Conservation (phyloP, 495 filamentous ascomycete species). For the Polyplosphaeria fusca region DNA sequence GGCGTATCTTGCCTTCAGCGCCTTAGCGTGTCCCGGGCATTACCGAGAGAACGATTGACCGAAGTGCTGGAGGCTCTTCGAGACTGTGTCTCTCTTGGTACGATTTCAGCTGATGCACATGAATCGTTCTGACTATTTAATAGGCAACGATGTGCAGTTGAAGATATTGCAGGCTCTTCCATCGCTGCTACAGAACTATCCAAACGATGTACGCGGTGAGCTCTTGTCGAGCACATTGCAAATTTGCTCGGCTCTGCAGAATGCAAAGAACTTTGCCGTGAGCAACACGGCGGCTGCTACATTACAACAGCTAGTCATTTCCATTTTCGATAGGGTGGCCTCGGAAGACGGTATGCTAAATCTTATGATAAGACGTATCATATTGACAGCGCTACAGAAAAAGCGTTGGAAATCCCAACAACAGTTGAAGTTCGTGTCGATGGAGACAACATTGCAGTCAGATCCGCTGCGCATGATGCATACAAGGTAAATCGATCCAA, state of each 20-base stretch:
- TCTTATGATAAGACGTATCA: background rate
- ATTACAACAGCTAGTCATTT: slow-evolving; percentile 86
- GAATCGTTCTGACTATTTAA: background rate
- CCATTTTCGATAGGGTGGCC: slow-evolving; percentile 86
- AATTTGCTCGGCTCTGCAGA: slow-evolving; percentile 86
- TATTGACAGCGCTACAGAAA: slow-evolving; percentile 35
- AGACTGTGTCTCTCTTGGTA: slow-evolving; percentile 69
- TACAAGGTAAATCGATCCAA: slow-evolving; percentile 53
- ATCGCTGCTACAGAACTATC: slow-evolving; percentile 88
- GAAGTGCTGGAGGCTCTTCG: slow-evolving; percentile 83
- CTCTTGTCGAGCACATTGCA: slow-evolving; percentile 77
- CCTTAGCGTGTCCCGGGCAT: slow-evolving; percentile 72
- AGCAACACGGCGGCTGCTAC: slow-evolving; percentile 94
- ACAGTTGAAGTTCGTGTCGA: slow-evolving; percentile 61
- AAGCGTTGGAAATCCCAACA: slow-evolving; percentile 50
- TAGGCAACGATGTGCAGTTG: slow-evolving; percentile 85
- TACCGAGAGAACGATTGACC: slow-evolving; percentile 69
- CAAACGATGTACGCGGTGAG: slow-evolving; percentile 72
- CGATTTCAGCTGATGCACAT: background rate
- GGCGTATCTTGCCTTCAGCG: slow-evolving; percentile 85
- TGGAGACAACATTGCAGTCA: slow-evolving; percentile 61
- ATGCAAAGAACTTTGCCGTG: slow-evolving; percentile 84
- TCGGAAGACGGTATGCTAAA: slow-evolving; percentile 66
- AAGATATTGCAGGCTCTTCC: slow-evolving; percentile 94
- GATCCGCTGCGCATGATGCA: slow-evolving; percentile 79